A percentile compares a stretch with the other conserved stretches of the same genome.
These are phyloP conservation scores for Aspergillus calidoustus DNA, from an alignment of 2,329 filamentous ascomycete genomes.

Conservation along the genomic window DNA sequence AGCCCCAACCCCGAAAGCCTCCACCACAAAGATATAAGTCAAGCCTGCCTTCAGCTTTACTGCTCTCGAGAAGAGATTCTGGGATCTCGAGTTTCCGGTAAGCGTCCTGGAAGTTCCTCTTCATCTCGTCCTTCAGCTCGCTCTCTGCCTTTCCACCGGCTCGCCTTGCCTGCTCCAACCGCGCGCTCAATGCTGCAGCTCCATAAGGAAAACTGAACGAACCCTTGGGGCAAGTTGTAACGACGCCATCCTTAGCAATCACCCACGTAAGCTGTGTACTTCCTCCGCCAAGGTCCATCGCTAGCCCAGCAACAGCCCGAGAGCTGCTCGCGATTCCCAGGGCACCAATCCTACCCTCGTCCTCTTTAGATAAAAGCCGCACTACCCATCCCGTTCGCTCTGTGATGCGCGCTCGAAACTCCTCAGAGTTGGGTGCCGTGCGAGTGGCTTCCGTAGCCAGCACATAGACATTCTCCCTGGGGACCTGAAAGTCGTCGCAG, in stretches of 20 bases:
- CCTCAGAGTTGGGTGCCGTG: slow-evolving; percentile 72
- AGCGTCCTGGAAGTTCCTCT: slow-evolving; percentile 61
- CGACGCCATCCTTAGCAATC: slow-evolving; percentile 53
- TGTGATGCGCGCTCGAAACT: slow-evolving; percentile 69
- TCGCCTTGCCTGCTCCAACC: slow-evolving; percentile 54
- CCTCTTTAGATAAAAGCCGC: slow-evolving; percentile 73
- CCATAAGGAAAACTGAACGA: slow-evolving; percentile 72
- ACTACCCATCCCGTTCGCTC: slow-evolving; percentile 69
- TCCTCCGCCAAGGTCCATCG: slow-evolving; percentile 84
- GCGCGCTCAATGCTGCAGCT: slow-evolving; percentile 66
- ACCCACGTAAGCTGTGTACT: slow-evolving; percentile 74
- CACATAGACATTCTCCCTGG: slow-evolving; percentile 66
- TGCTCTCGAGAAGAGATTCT: slow-evolving; percentile 50
- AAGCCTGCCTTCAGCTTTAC: slow-evolving; percentile 56
- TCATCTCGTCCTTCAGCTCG: slow-evolving; percentile 60
- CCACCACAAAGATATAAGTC: slow-evolving; percentile 86
- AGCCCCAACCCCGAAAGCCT: slow-evolving; percentile 89
- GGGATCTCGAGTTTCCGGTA: slow-evolving; percentile 65
- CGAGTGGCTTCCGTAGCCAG: slow-evolving; percentile 90
- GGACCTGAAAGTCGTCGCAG: slow-evolving; percentile 72
- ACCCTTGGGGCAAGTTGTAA: slow-evolving; percentile 58
- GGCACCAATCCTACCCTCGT: slow-evolving; percentile 82
- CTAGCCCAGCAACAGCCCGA: slow-evolving; percentile 71
- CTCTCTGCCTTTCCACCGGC: slow-evolving; percentile 53
- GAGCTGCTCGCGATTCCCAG: slow-evolving; percentile 81